Evolutionary conservation across 2,329 filamentous ascomycete species (phyloP).

Genomic region (Fusarium brachygibbosum): DNA sequence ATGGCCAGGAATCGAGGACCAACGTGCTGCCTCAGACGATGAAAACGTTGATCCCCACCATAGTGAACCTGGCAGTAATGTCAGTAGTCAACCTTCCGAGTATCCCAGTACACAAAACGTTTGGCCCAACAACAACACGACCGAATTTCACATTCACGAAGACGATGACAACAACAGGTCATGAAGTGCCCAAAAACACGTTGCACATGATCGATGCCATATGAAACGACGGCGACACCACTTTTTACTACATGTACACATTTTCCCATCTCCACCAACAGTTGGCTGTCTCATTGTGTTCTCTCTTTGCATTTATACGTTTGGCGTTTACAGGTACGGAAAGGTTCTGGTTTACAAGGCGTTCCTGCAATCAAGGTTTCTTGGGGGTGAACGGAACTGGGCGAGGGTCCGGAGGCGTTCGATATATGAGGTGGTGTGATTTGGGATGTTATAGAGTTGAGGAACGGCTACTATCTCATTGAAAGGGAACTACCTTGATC

Average conservation of each 20-base stretch:
- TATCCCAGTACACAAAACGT: slow-evolving; percentile 66
- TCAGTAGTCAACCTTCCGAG: slow-evolving; percentile 68
- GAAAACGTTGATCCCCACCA: slow-evolving; percentile 65
- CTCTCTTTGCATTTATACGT: slow-evolving; percentile 17
- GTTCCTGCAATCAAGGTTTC: slow-evolving; percentile 29
- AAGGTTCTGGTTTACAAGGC: slow-evolving; percentile 28
- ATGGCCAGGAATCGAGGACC: slow-evolving; percentile 69
- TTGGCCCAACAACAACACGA: slow-evolving; percentile 53
- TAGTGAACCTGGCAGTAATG: slow-evolving; percentile 52
- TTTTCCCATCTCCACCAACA: slow-evolving; percentile 1
- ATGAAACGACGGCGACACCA: slow-evolving; percentile 14
- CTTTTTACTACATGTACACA: slow-evolving; percentile 19
- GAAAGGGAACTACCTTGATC: slow-evolving; percentile 17
- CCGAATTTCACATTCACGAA: slow-evolving; percentile 59
- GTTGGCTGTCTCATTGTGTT: slow-evolving; percentile 15
- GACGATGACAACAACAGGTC: slow-evolving; percentile 49
- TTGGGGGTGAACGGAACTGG: slow-evolving; percentile 4
- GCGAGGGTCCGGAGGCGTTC: slow-evolving; percentile 5
- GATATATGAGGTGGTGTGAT: slow-evolving; percentile 4
- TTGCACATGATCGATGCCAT: slow-evolving; percentile 22
- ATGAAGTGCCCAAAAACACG: slow-evolving; percentile 24
- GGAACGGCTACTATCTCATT: not conserved
- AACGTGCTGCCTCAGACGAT: slow-evolving; percentile 60
- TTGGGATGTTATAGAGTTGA: slow-evolving; percentile 3
- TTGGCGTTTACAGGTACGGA: slow-evolving; percentile 28